Percentiles rank a stretch among this genome's conserved stretches.
Conservation (phyloP, 2,329 filamentous ascomycete species). For the Scleromitrula shiraiana region DNA sequence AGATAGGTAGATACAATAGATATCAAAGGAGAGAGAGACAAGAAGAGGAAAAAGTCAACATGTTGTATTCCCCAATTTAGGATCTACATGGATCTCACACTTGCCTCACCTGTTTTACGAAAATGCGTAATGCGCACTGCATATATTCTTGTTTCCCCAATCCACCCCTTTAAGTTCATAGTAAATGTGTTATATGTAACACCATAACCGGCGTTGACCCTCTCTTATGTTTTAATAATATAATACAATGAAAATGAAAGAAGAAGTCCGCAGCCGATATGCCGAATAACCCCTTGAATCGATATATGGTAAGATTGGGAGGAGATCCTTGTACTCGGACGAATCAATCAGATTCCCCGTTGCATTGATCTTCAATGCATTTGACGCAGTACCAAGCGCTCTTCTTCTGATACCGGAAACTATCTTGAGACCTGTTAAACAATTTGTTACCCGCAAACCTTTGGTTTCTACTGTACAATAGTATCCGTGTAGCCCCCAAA, state of each 20-base stretch:
- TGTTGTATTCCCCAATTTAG: neutral
- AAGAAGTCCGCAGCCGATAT: neutral
- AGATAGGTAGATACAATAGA: too few species aligned
- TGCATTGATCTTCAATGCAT: conserved; percentile 11
- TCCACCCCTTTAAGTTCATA: neutral
- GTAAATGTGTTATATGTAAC: neutral
- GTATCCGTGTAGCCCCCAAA: too few species aligned
- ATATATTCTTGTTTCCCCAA: neutral
- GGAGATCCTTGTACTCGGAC: conserved; percentile 1
- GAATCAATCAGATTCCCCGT: conserved; percentile 6
- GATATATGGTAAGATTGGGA: conserved; percentile 9
- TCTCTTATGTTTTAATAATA: neutral
- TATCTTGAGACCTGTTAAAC: neutral
- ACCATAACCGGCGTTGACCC: too few species aligned
- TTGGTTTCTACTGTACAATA: too few species aligned
- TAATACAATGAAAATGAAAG: too few species aligned
- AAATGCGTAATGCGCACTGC: neutral
- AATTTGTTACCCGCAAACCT: too few species aligned
- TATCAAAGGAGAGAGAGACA: neutral
- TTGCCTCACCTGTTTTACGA: neutral
- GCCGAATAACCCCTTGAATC: conserved; percentile 5
- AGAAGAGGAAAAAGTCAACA: neutral
- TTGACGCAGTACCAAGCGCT: conserved; percentile 3
- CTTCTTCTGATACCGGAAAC: neutral
- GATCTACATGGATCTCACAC: neutral